Conservation (phyloP, 192 early-diverging fungal genomes). For the Pilobolus umbonatus region DNA sequence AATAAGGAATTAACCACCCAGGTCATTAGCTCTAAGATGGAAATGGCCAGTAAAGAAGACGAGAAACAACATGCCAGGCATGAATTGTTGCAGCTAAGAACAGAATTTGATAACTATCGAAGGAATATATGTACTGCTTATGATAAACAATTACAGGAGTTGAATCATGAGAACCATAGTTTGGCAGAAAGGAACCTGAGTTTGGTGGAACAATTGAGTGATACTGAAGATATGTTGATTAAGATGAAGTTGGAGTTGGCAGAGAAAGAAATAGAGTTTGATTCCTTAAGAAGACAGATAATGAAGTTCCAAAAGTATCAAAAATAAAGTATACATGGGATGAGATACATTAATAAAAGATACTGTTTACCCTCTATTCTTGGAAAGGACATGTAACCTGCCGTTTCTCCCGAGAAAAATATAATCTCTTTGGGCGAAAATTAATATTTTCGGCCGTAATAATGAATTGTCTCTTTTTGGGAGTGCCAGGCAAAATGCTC, state of each 20-base stretch:
- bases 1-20: constrained; percentile 70
- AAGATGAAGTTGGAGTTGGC: constrained; percentile 70
- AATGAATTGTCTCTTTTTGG: too few species aligned
- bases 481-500: too few species aligned
- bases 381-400: too few species aligned
- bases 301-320: constrained; percentile 46
- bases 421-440: too few species aligned
- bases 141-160: constrained; percentile 55
- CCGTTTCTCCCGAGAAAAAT: too few species aligned
- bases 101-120: constrained; percentile 42
- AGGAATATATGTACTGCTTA: constrained; percentile 52
- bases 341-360: too few species aligned
- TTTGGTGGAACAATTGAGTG: constrained; percentile 50
- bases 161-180: constrained; percentile 76
- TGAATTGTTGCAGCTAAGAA: constrained; percentile 40
- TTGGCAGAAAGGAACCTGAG: constrained; percentile 55
- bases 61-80: constrained; percentile 45
- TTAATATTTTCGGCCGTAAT: too few species aligned
- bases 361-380: too few species aligned
- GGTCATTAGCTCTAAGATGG: constrained; percentile 56
- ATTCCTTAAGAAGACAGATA: constrained; percentile 47
- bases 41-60: constrained; percentile 47
- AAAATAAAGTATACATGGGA: not conserved
- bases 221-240: constrained; percentile 58
- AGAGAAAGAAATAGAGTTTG: constrained; percentile 74